Base-by-base conservation (phyloP, 768 basidiomycete genomes). In the Pleurotus platypus region DNA sequence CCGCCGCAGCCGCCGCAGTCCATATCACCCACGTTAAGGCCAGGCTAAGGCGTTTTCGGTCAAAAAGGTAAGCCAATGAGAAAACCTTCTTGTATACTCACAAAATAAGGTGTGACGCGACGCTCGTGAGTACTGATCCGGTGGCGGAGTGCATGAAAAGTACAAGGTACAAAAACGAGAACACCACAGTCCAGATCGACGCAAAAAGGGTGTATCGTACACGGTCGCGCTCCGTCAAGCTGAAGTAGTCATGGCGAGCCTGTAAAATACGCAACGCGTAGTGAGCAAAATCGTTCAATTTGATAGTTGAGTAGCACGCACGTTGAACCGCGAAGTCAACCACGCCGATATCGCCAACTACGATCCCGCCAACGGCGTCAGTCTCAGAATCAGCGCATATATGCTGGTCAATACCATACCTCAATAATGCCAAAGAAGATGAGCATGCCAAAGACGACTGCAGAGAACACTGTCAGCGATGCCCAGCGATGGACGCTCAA, bases 21-120 rank as follows among this genome's bases (percentile, higher is more conserved):
- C 90, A 93, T 58, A 90, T 76, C 38, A 92, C 75, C 88, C 89
- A 92, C 1, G 89, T 89, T 16, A 92, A 12, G 49, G 75, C 57
- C 49, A 91, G 69, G 70, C 89, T 90, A n/a, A 8, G 6, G 46
- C 4, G 15, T 46, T 26, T 58, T 50, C 30, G 18, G 42, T 43
- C 46, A 30, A 55, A 30, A 50, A 18, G 20, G 18, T 5, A 26
- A 26, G 57, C 16, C 20, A 58, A 54, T 42, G 30, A 60, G 49
- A 27, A 35, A 46, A 55, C 30, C 20, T 30, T 30, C 30, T 30
- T 35, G 30, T 39, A 38, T 16, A 75, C 87, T 59, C 62, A 90
- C 89, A 84, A 87, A 58, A 82, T 59, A 26, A 80, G 69, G 70
- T 92, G 87, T 43, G 82, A 78, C 51, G 78, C 76, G 26, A 90